Base-by-base conservation (phyloP, 345 rosid species). In the Eutrema yunnanense region DNA sequence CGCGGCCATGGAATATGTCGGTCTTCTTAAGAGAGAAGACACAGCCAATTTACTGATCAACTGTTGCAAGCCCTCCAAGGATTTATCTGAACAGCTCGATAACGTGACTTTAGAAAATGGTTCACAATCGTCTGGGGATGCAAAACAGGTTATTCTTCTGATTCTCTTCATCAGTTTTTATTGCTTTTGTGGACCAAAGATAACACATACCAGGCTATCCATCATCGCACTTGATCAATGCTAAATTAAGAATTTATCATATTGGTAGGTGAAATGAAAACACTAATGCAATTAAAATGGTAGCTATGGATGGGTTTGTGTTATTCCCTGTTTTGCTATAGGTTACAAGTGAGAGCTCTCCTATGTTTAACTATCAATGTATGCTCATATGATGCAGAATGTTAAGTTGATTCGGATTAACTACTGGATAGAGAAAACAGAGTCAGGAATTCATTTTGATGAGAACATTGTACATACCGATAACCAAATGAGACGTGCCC, bases 401-500 rank as follows among this genome's bases (percentile, higher is more conserved):
- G 96, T 95, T 80, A 95, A 90, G 78, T 77, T 81, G 82, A 86
- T 95, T 48, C 92, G 87, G 27, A 86, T 95, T 60, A 80, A 86
- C 81, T 95, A 89, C 78, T 89, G 93, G 96, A 85, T 95, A 26
- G 96, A 95, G 85, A 92, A 86, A 83, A 78, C 78, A 42, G 97
- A 88, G 82, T 76, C 92, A n/a, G 99, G 99, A 51, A 86, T 95
- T 80, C 96, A 95, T 72, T 88, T 92, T 78, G 82, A 85, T 44
- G 86, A 73, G 77, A 85, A 85, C 72, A 87, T 90, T 71, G 73
- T 95, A 8, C 96, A 89, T 69, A 92, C 96, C 36, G 86, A 92
- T 80, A 94, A 88, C 74, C 99, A 95, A 76, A 80, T 95, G 69
- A 80, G 96, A 81, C 96, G 97, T 71, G 96, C 97, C 33, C 84